Percentiles rank a stretch among this genome's conserved stretches.
Conservation (phyloP, 306 rosid species). For the Corylus americana region DNA sequence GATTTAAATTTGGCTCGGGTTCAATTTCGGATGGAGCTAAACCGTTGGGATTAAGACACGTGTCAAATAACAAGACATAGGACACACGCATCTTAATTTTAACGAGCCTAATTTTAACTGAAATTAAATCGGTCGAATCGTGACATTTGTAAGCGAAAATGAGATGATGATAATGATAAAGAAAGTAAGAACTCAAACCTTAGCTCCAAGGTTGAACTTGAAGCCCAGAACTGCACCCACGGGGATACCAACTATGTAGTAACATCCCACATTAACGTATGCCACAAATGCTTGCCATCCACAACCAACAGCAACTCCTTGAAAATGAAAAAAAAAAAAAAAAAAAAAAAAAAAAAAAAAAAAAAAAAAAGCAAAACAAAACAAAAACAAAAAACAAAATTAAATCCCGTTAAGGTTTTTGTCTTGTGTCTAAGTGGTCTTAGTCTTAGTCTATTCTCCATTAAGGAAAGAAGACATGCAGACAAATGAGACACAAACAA, state of each 20-base stretch:
- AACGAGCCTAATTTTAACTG: too few relatives aligned
- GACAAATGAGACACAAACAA: neutral
- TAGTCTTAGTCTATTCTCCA: neutral
- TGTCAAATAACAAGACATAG: too few relatives aligned
- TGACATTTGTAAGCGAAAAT: too few relatives aligned
- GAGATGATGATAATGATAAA: too few relatives aligned
- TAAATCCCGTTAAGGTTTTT: neutral
- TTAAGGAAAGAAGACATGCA: neutral
- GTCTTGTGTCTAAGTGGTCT: too few relatives aligned
- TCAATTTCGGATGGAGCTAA: too few relatives aligned
- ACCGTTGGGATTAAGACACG: too few relatives aligned
- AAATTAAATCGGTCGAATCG: too few relatives aligned
- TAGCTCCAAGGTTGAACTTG: slow-evolving; percentile 44
- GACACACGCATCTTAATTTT: too few relatives aligned
- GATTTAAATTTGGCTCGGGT: too few relatives aligned
- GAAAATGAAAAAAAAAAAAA: neutral
- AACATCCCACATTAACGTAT: slow-evolving; percentile 54
- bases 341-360: neutral
- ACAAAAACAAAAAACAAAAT: too few relatives aligned
- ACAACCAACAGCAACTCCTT: slow-evolving; percentile 63
- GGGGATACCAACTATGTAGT: slow-evolving; percentile 46
- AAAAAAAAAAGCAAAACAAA: too few relatives aligned
- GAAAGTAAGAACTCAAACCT: slow-evolving; percentile 9
- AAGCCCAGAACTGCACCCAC: slow-evolving; percentile 53
- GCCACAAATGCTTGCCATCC: slow-evolving; percentile 71